phyloP scores from a whole-genome alignment of 2,329 filamentous ascomycete genomes.

The Didymella sp. region DNA sequence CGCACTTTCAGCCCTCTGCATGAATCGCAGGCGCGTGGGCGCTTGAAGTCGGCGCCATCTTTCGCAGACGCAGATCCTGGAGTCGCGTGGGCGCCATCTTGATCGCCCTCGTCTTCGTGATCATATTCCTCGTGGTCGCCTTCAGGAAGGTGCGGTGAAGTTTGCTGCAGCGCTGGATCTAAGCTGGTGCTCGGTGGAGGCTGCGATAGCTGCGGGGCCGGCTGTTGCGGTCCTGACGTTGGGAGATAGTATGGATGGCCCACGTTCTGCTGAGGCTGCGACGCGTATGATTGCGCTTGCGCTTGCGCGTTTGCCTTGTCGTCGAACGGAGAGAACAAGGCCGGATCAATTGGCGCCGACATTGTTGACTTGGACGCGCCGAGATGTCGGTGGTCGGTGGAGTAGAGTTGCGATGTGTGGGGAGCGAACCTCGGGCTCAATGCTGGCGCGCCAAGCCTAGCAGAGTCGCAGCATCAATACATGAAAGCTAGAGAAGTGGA shows the following conservation, averaged over 20 bases:
- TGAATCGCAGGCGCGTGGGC: conserved; percentile 57
- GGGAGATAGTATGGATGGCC: conserved; percentile 46
- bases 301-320: conserved; percentile 17
- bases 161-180: conserved; percentile 44
- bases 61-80: conserved; percentile 42
- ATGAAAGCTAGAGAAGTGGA: not conserved
- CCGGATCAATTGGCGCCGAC: conserved; percentile 44
- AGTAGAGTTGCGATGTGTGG: too few relatives aligned
- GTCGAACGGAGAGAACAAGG: conserved; percentile 38
- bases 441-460: too few relatives aligned
- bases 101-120: conserved; percentile 39
- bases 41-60: conserved; percentile 52
- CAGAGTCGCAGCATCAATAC: not conserved
- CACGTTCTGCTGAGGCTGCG: conserved; percentile 32
- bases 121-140: conserved; percentile 39
- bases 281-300: conserved; percentile 36
- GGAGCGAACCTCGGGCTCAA: too few relatives aligned
- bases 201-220: conserved; percentile 23
- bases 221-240: conserved; percentile 29
- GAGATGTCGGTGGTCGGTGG: not conserved
- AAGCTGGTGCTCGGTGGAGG: conserved; percentile 30
- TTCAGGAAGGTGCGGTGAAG: conserved; percentile 35
- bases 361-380: conserved; percentile 25
- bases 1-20: conserved; percentile 61
- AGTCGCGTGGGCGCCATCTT: conserved; percentile 38